Evolutionary conservation across 2,329 filamentous ascomycete genomes (phyloP).

Genomic region (Claviceps paspali): DNA sequence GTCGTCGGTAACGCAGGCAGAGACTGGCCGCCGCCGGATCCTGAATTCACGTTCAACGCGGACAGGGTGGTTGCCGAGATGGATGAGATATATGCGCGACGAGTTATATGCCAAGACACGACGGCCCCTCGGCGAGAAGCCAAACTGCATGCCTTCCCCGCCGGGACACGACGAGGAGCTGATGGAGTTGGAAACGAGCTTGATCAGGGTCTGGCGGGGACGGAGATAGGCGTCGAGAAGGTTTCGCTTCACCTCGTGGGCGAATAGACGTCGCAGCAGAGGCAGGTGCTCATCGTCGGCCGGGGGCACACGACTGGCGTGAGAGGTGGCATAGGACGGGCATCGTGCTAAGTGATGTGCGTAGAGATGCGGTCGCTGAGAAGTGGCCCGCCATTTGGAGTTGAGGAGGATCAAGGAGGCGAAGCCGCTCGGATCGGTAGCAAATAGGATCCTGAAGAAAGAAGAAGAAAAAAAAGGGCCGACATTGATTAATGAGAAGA

Average conservation of each 20-base stretch:
- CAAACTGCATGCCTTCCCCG: conserved; percentile 75
- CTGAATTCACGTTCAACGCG: conserved; percentile 64
- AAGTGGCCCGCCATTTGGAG: conserved; percentile 48
- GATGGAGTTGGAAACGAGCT: conserved; percentile 68
- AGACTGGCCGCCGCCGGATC: conserved; percentile 58
- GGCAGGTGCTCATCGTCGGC: conserved; percentile 36
- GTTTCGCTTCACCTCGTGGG: conserved; percentile 57
- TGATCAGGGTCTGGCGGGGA: conserved; percentile 56
- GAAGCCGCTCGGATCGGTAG: conserved; percentile 46
- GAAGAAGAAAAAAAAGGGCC: no score
- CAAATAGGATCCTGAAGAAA: conserved; percentile 40
- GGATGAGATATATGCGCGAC: conserved; percentile 66
- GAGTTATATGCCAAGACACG: conserved; percentile 72
- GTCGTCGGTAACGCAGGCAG: conserved; percentile 67
- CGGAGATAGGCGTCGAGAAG: conserved; percentile 63
- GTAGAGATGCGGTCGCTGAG: conserved; percentile 49
- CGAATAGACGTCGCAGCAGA: conserved; percentile 49
- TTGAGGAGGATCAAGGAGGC: conserved; percentile 52
- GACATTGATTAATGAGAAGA: no score
- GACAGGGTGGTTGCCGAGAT: conserved; percentile 44
- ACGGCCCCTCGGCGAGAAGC: conserved; percentile 59
- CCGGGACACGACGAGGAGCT: conserved; percentile 72
- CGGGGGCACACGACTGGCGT: conserved; percentile 22
- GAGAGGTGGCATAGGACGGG: conserved; percentile 39
- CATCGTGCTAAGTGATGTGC: conserved; percentile 45